Conservation (phyloP, 768 basidiomycete genomes). For the Boletus bicolor region DNA sequence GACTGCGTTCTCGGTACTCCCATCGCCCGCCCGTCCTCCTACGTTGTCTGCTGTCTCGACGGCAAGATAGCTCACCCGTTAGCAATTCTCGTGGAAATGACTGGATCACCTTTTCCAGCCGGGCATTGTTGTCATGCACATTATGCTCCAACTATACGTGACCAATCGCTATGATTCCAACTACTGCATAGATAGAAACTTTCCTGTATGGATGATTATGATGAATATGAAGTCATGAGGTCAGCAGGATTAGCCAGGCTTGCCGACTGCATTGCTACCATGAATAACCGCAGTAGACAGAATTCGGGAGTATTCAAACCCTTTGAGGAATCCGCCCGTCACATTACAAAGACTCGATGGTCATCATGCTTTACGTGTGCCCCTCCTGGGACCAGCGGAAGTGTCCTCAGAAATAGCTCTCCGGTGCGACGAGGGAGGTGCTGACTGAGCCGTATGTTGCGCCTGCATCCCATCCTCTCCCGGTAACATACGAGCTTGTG, state of each 20-base stretch:
- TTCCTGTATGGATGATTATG: constrained; percentile 20
- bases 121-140: constrained; percentile 18
- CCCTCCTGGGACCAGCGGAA: constrained; percentile 14
- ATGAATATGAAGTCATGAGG: constrained; percentile 14
- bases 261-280: neutral
- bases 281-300: neutral
- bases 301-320: neutral
- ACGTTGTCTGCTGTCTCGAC: neutral
- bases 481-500: constrained; percentile 68
- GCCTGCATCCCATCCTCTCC: constrained; percentile 25
- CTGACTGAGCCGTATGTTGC: constrained; percentile 30
- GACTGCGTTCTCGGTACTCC: constrained; percentile 6
- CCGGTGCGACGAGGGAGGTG: constrained; percentile 28
- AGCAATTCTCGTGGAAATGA: constrained; percentile 2
- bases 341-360: neutral
- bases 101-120: neutral
- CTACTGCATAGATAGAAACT: constrained; percentile 8
- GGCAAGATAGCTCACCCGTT: constrained; percentile 4
- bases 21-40: neutral
- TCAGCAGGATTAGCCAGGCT: too few species aligned
- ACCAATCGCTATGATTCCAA: constrained; percentile 11
- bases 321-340: neutral
- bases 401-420: constrained; percentile 26
- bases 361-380: constrained; percentile 16
- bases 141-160: constrained; percentile 20